These are phyloP conservation scores for Echinochloa phyllopogon DNA, from an alignment of 176 grass and related monocot species.

Conservation along the genomic window DNA sequence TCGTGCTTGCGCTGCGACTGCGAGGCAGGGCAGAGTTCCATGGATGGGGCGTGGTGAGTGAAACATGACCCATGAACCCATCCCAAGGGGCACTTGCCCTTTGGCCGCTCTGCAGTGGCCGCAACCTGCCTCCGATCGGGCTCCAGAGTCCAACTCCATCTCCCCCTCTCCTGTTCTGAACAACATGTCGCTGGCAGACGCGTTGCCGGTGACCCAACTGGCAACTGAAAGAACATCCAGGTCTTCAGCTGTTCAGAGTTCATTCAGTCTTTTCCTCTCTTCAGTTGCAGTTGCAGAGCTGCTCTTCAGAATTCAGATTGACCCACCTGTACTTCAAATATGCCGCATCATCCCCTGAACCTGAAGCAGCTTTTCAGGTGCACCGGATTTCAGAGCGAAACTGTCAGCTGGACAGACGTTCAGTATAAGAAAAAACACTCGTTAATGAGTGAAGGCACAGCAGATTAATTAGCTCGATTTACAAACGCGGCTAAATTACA, in stretches of 20 bases:
- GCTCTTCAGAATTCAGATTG: neutral
- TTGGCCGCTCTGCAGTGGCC: neutral
- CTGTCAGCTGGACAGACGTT: neutral
- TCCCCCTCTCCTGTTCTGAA: neutral
- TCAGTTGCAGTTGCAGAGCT: neutral
- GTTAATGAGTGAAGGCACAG: neutral
- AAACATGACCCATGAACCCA: conserved; percentile 52
- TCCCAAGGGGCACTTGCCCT: conserved; percentile 48
- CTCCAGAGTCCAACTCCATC: neutral
- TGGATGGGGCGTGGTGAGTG: neutral
- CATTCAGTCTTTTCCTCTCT: too few species aligned
- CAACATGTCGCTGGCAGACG: neutral
- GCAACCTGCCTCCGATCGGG: neutral
- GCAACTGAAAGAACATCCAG: neutral
- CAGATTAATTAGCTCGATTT: neutral
- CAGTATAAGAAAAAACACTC: neutral
- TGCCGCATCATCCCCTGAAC: neutral
- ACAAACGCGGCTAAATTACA: neutral
- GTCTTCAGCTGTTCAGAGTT: neutral
- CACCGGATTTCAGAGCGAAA: neutral
- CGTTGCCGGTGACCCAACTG: neutral
- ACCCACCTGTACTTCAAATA: too few species aligned
- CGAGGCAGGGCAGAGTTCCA: neutral
- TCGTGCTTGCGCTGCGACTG: neutral
- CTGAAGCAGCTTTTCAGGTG: neutral